phyloP scores from a whole-genome alignment of 768 basidiomycete genomes.

The Trametes punicea region DNA sequence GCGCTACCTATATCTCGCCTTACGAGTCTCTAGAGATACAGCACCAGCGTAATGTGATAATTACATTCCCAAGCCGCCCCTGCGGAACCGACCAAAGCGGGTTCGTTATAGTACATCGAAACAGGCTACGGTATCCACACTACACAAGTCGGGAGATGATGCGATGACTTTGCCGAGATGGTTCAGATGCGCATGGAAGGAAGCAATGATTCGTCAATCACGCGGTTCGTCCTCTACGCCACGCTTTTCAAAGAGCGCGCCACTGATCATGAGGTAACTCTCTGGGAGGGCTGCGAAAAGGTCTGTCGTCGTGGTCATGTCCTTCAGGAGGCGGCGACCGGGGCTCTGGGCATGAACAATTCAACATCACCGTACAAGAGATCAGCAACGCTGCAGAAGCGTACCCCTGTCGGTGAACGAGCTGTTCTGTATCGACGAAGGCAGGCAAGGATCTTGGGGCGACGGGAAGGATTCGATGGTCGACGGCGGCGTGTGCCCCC shows the following conservation, averaged over 20 bases:
- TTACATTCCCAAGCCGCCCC: constrained; percentile 1
- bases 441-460: background rate
- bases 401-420: constrained; percentile 2
- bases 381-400: background rate
- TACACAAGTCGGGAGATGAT: background rate
- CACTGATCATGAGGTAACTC: background rate
- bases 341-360: no score
- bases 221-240: no score
- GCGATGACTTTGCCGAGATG: background rate
- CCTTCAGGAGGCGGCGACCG: background rate
- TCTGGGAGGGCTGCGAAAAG: background rate
- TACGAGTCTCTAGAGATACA: constrained; percentile 12
- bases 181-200: no score
- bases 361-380: background rate
- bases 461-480: background rate
- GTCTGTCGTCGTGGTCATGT: background rate
- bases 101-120: constrained; percentile 12
- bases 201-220: no score
- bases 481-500: background rate
- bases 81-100: background rate
- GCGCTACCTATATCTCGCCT: background rate
- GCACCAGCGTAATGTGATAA: constrained; percentile 17
- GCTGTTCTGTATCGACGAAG: background rate
- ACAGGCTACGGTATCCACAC: constrained; percentile 3
- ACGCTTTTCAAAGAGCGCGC: no score